Conservation (phyloP, 2,329 filamentous ascomycete genomes). For the Aspergillus ibericus region DNA sequence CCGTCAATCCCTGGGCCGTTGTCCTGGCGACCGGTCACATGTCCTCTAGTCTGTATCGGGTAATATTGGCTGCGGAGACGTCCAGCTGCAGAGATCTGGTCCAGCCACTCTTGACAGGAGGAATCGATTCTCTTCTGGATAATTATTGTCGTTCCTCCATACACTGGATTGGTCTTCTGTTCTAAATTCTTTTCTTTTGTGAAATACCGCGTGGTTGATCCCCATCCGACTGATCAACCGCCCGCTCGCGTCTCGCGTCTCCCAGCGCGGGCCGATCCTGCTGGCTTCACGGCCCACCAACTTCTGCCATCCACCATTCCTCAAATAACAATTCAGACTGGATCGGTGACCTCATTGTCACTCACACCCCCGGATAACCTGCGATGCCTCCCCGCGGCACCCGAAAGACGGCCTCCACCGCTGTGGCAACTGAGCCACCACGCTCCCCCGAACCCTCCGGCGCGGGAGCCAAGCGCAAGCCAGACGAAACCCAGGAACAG, state of each 20-base stretch:
- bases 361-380: background rate
- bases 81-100: background rate
- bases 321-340: background rate
- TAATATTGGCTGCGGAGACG: slow-evolving; percentile 13
- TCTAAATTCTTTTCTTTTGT: too few species aligned
- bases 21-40: slow-evolving; percentile 34
- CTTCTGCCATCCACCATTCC: background rate
- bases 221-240: background rate
- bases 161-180: too few species aligned
- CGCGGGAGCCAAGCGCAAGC: slow-evolving; percentile 25
- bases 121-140: background rate
- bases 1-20: slow-evolving; percentile 26
- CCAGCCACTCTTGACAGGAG: background rate
- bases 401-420: slow-evolving; percentile 14
- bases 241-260: slow-evolving; percentile 6
- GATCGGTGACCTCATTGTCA: background rate
- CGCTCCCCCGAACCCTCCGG: slow-evolving; percentile 2
- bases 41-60: slow-evolving; percentile 11
- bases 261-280: background rate
- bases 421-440: slow-evolving; percentile 9
- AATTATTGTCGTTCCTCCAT: background rate
- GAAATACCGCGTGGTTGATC: background rate
- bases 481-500: slow-evolving; percentile 24
- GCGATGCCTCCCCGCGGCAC: slow-evolving; percentile 19
- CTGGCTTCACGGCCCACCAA: background rate